Conservation (phyloP, 805 yeast species). For the Starmerella sp. region DNA sequence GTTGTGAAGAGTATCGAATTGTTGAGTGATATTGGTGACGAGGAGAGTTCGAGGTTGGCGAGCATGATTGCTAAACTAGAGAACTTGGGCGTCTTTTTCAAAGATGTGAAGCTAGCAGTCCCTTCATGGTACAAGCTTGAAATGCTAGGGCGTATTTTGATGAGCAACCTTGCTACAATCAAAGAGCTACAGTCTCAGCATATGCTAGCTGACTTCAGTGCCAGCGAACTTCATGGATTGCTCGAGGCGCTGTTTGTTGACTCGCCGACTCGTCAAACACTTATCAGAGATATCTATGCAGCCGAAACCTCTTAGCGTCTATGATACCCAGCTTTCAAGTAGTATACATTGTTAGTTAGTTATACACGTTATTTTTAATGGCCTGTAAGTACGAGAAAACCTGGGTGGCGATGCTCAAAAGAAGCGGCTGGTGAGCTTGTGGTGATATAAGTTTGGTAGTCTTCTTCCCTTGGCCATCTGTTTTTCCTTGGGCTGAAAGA, state of each 20-base stretch:
- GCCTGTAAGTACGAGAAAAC: too few species aligned
- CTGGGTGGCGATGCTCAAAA: too few species aligned
- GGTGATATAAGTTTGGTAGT: too few species aligned
- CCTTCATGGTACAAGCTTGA: constrained; percentile 33
- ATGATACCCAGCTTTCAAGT: too few species aligned
- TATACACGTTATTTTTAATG: too few species aligned
- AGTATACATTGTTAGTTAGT: not conserved
- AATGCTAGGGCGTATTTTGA: constrained; percentile 27
- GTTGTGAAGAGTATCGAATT: constrained; percentile 20
- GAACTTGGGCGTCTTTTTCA: constrained; percentile 17
- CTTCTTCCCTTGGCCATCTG: too few species aligned
- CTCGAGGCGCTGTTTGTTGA: constrained; percentile 30
- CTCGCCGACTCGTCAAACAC: constrained; percentile 24
- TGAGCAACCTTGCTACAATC: constrained; percentile 27
- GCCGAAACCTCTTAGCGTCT: not conserved
- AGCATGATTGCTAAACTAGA: constrained; percentile 11
- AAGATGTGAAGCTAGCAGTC: constrained; percentile 17
- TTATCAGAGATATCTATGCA: constrained; percentile 13
- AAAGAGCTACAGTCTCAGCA: constrained; percentile 23
- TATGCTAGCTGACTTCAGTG: constrained; percentile 28
- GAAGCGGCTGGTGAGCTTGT: too few species aligned
- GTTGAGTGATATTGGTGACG: constrained; percentile 26
- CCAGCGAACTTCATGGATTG: constrained; percentile 26
- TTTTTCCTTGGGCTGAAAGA: too few species aligned
- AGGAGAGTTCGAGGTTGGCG: constrained; percentile 21